Conservation (phyloP, 192 early-diverging fungal genomes). For the Coemansia biformis region DNA sequence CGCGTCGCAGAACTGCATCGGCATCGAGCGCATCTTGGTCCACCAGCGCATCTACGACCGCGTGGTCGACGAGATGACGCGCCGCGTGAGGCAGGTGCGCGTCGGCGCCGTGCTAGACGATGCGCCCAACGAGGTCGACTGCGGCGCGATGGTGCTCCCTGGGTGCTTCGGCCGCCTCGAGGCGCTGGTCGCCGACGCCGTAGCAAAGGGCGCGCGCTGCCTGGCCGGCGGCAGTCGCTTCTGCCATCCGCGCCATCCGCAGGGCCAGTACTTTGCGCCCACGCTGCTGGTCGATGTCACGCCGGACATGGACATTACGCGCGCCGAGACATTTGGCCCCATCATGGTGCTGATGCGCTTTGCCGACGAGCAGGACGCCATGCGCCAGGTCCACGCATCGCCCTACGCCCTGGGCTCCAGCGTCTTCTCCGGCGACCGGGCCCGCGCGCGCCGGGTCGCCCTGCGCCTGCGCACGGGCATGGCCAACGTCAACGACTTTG, state of each 20-base stretch:
- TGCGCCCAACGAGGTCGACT: conserved; percentile 57
- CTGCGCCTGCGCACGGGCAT: conserved; percentile 64
- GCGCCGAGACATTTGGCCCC: conserved; percentile 74
- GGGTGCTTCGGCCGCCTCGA: conserved; percentile 55
- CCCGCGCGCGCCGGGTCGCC: conserved; percentile 57
- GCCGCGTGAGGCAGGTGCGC: conserved; percentile 56
- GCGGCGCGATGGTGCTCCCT: conserved; percentile 81
- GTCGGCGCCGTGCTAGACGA: conserved; percentile 69
- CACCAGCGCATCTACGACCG: conserved; percentile 62
- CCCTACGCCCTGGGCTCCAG: conserved; percentile 73
- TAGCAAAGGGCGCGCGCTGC: conserved; percentile 68
- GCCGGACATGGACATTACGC: conserved; percentile 68
- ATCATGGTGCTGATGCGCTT: conserved; percentile 77
- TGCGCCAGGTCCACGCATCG: conserved; percentile 62
- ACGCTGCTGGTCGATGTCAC: conserved; percentile 77
- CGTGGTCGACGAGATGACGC: conserved; percentile 60
- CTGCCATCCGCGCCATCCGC: conserved; percentile 63
- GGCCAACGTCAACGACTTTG: conserved; percentile 86
- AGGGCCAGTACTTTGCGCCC: conserved; percentile 76
- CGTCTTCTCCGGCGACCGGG: conserved; percentile 69
- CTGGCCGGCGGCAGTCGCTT: conserved; percentile 64
- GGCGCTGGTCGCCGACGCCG: conserved; percentile 66
- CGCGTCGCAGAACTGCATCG: conserved; percentile 84
- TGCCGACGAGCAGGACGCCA: conserved; percentile 59
- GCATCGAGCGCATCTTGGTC: conserved; percentile 81